Base-by-base conservation (phyloP, 2,329 filamentous ascomycete genomes). In the Harringtonia lauricola region DNA sequence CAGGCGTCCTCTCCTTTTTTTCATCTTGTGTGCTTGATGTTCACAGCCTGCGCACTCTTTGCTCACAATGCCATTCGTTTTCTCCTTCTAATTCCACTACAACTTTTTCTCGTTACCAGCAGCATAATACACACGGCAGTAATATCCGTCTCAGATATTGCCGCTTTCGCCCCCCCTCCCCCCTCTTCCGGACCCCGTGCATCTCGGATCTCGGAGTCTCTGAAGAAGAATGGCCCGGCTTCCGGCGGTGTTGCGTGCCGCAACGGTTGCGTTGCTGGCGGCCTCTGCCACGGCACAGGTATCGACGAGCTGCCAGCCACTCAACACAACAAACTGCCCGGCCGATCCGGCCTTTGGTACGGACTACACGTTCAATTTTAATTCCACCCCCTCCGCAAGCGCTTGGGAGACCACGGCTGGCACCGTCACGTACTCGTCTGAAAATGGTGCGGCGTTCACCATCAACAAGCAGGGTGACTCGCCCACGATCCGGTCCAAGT, bases 401-500 rank as follows among this genome's bases (percentile, higher is more conserved):
- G 66, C 79, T 22, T 90, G 82, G 78, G 79, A 83, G 52, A 77
- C 76, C 41, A 81, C 76, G 9, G 79, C 79, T 41, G 84, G 85
- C 41, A 63, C 62, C 9, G 69, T 90, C 44, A 65, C 66, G 14
- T 88, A 81, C 59, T 70, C 71, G 45, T 58, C 70, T 14, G 34
- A 43, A 0, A 60, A 65, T n/a, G 85, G 83, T 31, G 83, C 84
- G 36, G 66, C 73, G 44, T 89, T 94, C 64, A 82, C 74, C 41
- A 80, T 95, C 63, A 65, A 61, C 44, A 71, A 81, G 58, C 72
- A 78, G 50, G 77, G 81, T 49, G 78, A 94, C 54, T 83, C 86
- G 1, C 85, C 87, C 1, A 94, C 86, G 1, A 74, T 94, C 49
- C 74, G 80, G 51, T 80, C 83, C 38, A 78, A 79, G 54, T 90